Percentiles rank a stretch among this genome's conserved stretches.
Evolutionary conservation across 108 stramenopile genomes (phyloP).

Genomic region (Mayamaea pseudoterrestris): DNA sequence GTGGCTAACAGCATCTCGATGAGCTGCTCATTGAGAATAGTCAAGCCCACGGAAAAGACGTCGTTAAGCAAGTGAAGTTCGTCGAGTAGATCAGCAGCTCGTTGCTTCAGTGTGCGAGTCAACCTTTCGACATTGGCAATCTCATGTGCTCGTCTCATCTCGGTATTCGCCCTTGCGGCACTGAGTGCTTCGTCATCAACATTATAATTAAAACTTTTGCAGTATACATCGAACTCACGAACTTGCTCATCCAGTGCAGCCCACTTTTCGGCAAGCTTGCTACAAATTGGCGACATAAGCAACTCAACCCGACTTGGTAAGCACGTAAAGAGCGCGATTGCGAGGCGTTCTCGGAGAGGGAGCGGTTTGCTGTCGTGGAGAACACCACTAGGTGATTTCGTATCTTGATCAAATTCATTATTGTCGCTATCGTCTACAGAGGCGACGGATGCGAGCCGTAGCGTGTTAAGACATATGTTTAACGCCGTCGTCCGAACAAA

Average conservation of each 20-base stretch:
- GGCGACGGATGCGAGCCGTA: constrained; percentile 53
- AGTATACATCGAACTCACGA: constrained; percentile 36
- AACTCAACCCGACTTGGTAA: constrained; percentile 58
- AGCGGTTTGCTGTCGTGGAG: constrained; percentile 51
- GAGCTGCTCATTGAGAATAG: constrained; percentile 73
- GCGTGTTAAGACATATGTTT: constrained; percentile 82
- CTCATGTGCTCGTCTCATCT: constrained; percentile 2
- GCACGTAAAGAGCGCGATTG: constrained; percentile 74
- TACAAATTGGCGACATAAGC: constrained; percentile 60
- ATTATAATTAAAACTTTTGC: not conserved
- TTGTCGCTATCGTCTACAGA: constrained; percentile 12
- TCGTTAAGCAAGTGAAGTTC: constrained; percentile 74
- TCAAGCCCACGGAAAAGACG: constrained; percentile 59
- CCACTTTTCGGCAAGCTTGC: constrained; percentile 61
- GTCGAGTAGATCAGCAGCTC: constrained; percentile 61
- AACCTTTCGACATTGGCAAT: constrained; percentile 27
- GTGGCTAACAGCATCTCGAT: constrained; percentile 88
- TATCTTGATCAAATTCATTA: constrained; percentile 2
- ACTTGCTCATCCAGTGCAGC: constrained; percentile 62
- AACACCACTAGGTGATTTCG: constrained; percentile 31
- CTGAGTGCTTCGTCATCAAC: not conserved
- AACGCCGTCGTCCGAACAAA: constrained; percentile 80
- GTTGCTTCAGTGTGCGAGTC: constrained; percentile 27
- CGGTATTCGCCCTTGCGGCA: not conserved
- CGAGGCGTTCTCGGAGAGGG: constrained; percentile 64